Base-by-base conservation (phyloP, 1,284 basidiomycete species). In the Malassezia caprae region DNA sequence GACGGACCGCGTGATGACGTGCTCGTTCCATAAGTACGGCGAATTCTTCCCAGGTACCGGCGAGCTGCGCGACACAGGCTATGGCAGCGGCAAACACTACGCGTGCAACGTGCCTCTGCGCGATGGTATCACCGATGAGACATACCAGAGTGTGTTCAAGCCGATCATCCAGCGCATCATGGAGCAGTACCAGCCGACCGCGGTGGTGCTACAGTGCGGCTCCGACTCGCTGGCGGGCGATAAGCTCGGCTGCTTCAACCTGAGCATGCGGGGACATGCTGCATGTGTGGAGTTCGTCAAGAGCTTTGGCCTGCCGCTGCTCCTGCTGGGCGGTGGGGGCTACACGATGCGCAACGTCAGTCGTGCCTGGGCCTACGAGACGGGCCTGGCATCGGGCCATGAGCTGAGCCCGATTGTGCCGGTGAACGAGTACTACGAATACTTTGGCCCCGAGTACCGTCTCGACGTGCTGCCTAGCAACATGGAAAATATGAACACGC, bases 21-120 rank as follows among this genome's bases (percentile, higher is more conserved):
- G 85, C 72, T 90, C 87, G 65, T 96, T 98, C 77, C 94, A 99
- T 77, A 98, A 98, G 77, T 99, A 96, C 68, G 94, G 94, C 44
- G 94, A 99, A 76, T 99, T 89, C 76, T 99, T 99, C 78, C 94
- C 94, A 17, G 94, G 94, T 11, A 99, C 94, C 1, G 94, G 94
- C 28, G 93, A 96, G 76, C 78, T 98, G 39, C 80, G 91, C 84
- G 94, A 98, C 73, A 84, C 86, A 37, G 93, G 93, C 2, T 86
- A 91, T 27, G 83, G 85, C 63, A 91, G 91, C 76, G 73, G 73
- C 19, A 73, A 73, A 39, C 62, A 63, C 65, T 96, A 96, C 74
- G 82, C 94, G 0, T 79, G 93, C 50, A 99, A 99, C 75, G 91
- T 98, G 60, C 94, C 94, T 0, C 72, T 99, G 35, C 81, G 93